Base-by-base conservation (phyloP, 371 early-diverging fungal species). In the Syncephalastrum sp. region DNA sequence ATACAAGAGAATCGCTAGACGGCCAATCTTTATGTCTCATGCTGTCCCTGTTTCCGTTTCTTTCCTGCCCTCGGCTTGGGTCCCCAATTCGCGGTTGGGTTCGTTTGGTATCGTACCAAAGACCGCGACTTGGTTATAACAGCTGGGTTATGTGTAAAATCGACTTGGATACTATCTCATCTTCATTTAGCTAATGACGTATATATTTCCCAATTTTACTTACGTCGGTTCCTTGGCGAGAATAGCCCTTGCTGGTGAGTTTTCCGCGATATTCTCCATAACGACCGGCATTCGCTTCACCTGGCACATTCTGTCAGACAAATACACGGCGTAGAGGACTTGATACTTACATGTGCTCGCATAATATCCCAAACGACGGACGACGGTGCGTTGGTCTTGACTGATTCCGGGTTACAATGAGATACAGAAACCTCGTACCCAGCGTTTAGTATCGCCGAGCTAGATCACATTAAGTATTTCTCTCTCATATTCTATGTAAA, bases 371-470 rank as follows among this genome's bases (percentile, higher is more conserved):
- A 97, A n/a, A 99, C 63, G 3, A 95, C 86, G 7, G 69, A 53
- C 2, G 89, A 61, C 10, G 98, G 98, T 0, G 99, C 99, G 73
- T 96, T 81, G 0, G 99, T 99, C 74, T 99, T 99, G 63, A 99
- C 77, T 0, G 93, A 84, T 46, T 85, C 87, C 14, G 89, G 82
- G 4, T 77, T 68, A 54, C 93, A 90, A 79, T 99, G 99, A 14
- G 97, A 90, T 3, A 88, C 77, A 10, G 99, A 98, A 0, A 95
- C 94, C 56, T 86, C 76, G 82, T 92, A 98, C 1, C 96, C 97
- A 42, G 89, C 85, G 67, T 99, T 92, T 8, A 94, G 83, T 38
- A 99, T 72, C 3, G 97, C 99, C 41, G 96, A 95, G 62, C 88
- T 88, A 66, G 1, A 64, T 38, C 8, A 17, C 1, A 5, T 41